Conservation (phyloP, 2,329 filamentous ascomycete genomes). For the Fusarium nygamai region DNA sequence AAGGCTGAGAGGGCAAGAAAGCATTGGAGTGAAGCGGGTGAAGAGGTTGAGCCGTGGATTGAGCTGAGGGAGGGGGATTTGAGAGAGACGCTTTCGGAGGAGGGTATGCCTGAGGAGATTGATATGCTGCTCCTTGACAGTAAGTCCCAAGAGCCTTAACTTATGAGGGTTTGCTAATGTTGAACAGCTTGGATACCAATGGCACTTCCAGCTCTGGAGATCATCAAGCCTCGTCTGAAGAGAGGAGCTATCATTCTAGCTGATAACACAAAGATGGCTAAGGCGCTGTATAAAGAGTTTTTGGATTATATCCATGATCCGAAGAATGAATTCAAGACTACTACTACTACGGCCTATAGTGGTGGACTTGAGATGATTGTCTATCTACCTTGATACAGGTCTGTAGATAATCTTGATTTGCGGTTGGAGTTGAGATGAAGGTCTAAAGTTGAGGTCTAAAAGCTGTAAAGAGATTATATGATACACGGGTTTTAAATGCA, state of each 20-base stretch:
- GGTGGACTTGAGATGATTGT: slow-evolving; percentile 47
- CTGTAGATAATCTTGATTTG: neutral
- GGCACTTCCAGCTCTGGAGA: slow-evolving; percentile 62
- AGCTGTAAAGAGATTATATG: neutral
- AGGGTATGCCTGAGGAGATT: slow-evolving; percentile 55
- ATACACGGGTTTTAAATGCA: neutral
- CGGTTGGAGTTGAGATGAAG: slow-evolving; percentile 28
- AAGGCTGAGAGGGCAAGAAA: slow-evolving; percentile 63
- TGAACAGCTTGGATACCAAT: slow-evolving; percentile 64
- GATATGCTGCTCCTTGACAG: slow-evolving; percentile 71
- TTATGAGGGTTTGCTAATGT: neutral
- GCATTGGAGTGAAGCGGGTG: slow-evolving; percentile 64
- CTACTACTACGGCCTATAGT: slow-evolving; percentile 45
- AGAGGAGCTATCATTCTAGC: slow-evolving; percentile 59
- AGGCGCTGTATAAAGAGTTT: slow-evolving; percentile 58
- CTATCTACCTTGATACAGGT: slow-evolving; percentile 18
- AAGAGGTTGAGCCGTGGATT: slow-evolving; percentile 60
- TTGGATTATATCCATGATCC: slow-evolving; percentile 57
- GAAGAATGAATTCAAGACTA: slow-evolving; percentile 60
- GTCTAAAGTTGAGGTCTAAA: neutral
- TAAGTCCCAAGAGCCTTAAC: slow-evolving; percentile 49
- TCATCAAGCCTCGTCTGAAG: slow-evolving; percentile 58
- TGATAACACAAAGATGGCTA: slow-evolving; percentile 58
- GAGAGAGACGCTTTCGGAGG: slow-evolving; percentile 59
- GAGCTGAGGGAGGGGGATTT: slow-evolving; percentile 69